Conservation (phyloP, 441 rosid species). For the Flueggea neowawraea region DNA sequence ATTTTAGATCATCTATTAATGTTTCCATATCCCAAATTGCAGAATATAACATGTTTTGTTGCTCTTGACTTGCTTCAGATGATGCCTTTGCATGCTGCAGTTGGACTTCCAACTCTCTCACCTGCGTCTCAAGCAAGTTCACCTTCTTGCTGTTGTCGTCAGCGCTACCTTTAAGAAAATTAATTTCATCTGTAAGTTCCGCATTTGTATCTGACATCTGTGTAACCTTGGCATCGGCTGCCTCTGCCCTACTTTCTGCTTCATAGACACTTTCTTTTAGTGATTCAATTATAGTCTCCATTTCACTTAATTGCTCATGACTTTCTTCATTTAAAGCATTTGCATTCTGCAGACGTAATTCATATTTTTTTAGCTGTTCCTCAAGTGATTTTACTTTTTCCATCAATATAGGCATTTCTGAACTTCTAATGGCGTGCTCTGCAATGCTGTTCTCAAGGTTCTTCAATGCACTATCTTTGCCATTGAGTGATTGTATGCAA, state of each 20-base stretch:
- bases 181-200: slow-evolving; percentile 80
- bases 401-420: slow-evolving; percentile 50
- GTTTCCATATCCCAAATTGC: slow-evolving; percentile 99
- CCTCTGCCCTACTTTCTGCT: slow-evolving; percentile 71
- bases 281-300: slow-evolving; percentile 59
- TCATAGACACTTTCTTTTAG: slow-evolving; percentile 61
- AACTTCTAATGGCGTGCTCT: slow-evolving; percentile 35
- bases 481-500: slow-evolving; percentile 35
- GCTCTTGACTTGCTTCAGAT: slow-evolving; percentile 86
- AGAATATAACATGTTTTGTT: slow-evolving; percentile 83
- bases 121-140: slow-evolving; percentile 76
- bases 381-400: slow-evolving; percentile 55
- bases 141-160: slow-evolving; percentile 63
- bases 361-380: slow-evolving; percentile 50
- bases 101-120: slow-evolving; percentile 71
- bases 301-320: slow-evolving; percentile 66
- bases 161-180: slow-evolving; percentile 60
- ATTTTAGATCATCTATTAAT: slow-evolving; percentile 76
- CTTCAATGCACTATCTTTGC: slow-evolving; percentile 48
- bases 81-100: slow-evolving; percentile 68
- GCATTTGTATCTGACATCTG: slow-evolving; percentile 63
- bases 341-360: slow-evolving; percentile 40
- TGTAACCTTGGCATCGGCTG: slow-evolving; percentile 60
- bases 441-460: slow-evolving; percentile 45
- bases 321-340: slow-evolving; percentile 48